Base-by-base conservation (phyloP, 495 filamentous ascomycete genomes). In the Xylaria bambusicola region DNA sequence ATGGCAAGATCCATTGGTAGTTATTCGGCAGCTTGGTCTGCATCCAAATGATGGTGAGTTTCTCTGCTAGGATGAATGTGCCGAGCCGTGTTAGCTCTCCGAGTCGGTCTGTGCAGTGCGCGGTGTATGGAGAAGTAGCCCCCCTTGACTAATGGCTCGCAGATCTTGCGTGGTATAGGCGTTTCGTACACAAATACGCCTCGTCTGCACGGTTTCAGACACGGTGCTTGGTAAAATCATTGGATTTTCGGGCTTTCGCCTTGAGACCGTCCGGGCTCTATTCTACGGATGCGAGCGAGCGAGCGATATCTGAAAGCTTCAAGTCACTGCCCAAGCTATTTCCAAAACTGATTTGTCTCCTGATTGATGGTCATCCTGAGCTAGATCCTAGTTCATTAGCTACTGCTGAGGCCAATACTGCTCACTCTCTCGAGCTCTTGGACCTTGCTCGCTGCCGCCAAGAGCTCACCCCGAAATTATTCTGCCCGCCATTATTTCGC, bases 1-100 rank as follows among this genome's bases (percentile, higher is more conserved):
- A 18, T 81, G 78, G 78, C 69, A 70, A 64, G 76, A 80, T 62
- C 77, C 76, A 17, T 42, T 80, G 20, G 58, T 67, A 10, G 66
- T 64, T 15, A 52, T 65, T 17, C 55, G 66, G 48, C 57, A 47
- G 8, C 69, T 73, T 9, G 56, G 68, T 13, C 41, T 72, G 47
- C 66, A 73, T 55, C 70, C 67, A 26, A 71, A 74, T 54, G 61
- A 73, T 55, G 75, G 76, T 72, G 44, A 63, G 75, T 52, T 42
- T 26, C 12, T 18, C 24, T 6, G 35, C 10, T 45, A 13, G n/a
- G 27, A 45, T 3, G 5, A 33, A 45, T 3, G 5, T 6, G 26
- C 33, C 4, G 18, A 10, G 3, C 36, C 3, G 17, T 15, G 29
- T 18, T 23, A 47, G 15, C 15, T 55, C 17, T 15, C 29, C 10